phyloP scores from a whole-genome alignment of 2,329 filamentous ascomycete genomes.

The Diaporthe aspalathi region DNA sequence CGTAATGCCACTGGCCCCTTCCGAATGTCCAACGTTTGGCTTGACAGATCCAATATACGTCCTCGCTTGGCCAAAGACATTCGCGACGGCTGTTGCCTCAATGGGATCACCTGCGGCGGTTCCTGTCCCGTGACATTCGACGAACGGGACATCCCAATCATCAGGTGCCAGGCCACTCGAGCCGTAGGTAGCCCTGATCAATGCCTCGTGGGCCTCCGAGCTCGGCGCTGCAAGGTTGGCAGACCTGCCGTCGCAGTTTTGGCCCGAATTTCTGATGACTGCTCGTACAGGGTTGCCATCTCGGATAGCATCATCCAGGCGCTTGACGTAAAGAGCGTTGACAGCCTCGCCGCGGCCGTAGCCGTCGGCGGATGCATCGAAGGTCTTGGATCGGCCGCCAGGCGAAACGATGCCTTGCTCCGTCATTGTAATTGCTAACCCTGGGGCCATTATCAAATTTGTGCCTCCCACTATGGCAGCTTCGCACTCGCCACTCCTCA shows the following conservation, averaged over 20 bases:
- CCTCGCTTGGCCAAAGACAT: slow-evolving; percentile 44
- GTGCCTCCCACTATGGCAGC: slow-evolving; percentile 38
- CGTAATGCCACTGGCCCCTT: slow-evolving; percentile 56
- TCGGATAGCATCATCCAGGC: slow-evolving; percentile 56
- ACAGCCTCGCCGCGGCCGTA: slow-evolving; percentile 60
- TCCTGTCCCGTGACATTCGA: slow-evolving; percentile 51
- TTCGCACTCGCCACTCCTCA: background rate
- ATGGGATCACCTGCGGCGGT: slow-evolving; percentile 50
- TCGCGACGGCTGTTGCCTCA: slow-evolving; percentile 50
- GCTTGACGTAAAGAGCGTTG: slow-evolving; percentile 58
- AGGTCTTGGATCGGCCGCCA: slow-evolving; percentile 47
- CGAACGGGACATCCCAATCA: slow-evolving; percentile 45
- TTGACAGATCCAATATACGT: slow-evolving; percentile 50
- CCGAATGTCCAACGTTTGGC: slow-evolving; percentile 56
- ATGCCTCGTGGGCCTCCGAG: slow-evolving; percentile 30
- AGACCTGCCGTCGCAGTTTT: slow-evolving; percentile 53
- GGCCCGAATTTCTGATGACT: slow-evolving; percentile 47
- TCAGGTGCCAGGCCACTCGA: slow-evolving; percentile 43
- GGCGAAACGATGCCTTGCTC: slow-evolving; percentile 48
- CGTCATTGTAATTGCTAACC: slow-evolving; percentile 47
- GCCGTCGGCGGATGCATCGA: slow-evolving; percentile 52
- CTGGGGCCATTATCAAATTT: slow-evolving; percentile 42
- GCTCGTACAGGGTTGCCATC: slow-evolving; percentile 57
- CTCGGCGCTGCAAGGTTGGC: slow-evolving; percentile 56
- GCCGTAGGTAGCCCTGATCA: slow-evolving; percentile 41